A percentile compares a stretch with the other conserved stretches of the same genome.
These are phyloP conservation scores for Neoboletus brunneissimus DNA, from an alignment of 768 basidiomycete species.

Conservation along the genomic window DNA sequence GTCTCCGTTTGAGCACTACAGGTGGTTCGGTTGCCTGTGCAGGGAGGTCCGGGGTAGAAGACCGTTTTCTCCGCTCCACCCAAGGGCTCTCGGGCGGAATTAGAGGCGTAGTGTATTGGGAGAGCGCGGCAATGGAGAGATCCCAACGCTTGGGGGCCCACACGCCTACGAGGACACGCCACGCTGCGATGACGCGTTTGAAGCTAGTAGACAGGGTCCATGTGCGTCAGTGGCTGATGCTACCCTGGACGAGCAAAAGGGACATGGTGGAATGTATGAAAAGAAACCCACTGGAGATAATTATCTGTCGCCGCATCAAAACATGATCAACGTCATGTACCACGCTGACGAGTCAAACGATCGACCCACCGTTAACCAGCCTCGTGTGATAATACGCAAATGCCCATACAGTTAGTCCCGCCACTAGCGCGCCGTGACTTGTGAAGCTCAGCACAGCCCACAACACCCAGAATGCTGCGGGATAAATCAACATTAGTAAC, in stretches of 20 bases:
- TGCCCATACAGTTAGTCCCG: slow-evolving; percentile 65
- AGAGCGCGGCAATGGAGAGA: slow-evolving; percentile 67
- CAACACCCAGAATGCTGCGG: slow-evolving; percentile 76
- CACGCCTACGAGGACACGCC: slow-evolving; percentile 93
- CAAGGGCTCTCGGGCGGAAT: slow-evolving; percentile 69
- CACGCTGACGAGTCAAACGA: slow-evolving; percentile 21
- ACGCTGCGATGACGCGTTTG: slow-evolving; percentile 88
- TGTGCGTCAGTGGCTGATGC: slow-evolving; percentile 20
- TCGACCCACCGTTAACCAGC: slow-evolving; percentile 75
- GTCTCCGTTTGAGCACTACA: slow-evolving; percentile 29
- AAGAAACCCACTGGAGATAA: slow-evolving; percentile 65
- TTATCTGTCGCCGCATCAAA: slow-evolving; percentile 44
- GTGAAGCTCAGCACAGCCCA: slow-evolving; percentile 85
- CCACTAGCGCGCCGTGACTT: slow-evolving; percentile 67
- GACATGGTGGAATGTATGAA: background rate
- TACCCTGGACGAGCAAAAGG: slow-evolving; percentile 11
- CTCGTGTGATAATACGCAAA: slow-evolving; percentile 84
- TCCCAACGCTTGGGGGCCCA: slow-evolving; percentile 90
- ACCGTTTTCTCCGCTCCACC: slow-evolving; percentile 52
- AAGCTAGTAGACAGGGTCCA: slow-evolving; percentile 44
- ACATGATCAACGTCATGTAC: slow-evolving; percentile 19
- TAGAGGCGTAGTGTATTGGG: slow-evolving; percentile 66
- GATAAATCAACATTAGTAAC: slow-evolving; percentile 72
- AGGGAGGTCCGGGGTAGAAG: slow-evolving; percentile 24
- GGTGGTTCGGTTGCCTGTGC: slow-evolving; percentile 39